Evolutionary conservation across 192 early-diverging fungal species (phyloP).

Genomic region (Spizellomyces sp.): DNA sequence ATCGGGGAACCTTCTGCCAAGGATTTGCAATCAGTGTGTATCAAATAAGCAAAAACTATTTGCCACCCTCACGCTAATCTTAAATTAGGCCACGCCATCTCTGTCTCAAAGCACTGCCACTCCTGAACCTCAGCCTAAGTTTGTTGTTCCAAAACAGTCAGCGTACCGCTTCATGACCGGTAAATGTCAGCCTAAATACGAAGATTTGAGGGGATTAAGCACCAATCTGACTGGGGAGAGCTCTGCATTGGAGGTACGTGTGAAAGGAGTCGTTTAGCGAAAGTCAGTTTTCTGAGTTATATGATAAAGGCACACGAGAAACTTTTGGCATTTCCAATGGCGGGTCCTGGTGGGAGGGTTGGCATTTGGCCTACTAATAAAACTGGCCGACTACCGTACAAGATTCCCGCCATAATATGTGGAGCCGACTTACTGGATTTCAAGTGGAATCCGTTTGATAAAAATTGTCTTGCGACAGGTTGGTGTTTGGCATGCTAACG

Average conservation of each 20-base stretch:
- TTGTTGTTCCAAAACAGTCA: conserved; percentile 45
- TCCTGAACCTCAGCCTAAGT: conserved; percentile 15
- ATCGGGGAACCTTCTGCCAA: no score
- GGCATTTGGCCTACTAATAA: conserved; percentile 61
- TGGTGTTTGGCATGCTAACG: background rate
- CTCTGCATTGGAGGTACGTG: conserved; percentile 58
- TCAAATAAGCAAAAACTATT: no score
- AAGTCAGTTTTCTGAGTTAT: background rate
- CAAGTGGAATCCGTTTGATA: conserved; percentile 74
- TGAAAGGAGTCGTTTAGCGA: conserved; percentile 3
- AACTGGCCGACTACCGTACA: conserved; percentile 68
- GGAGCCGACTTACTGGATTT: conserved; percentile 67
- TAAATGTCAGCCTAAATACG: conserved; percentile 51
- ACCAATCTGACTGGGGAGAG: conserved; percentile 56
- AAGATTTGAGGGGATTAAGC: conserved; percentile 60
- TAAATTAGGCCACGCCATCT: background rate
- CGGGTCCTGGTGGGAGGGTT: conserved; percentile 80
- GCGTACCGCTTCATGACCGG: conserved; percentile 47
- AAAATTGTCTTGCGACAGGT: conserved; percentile 54
- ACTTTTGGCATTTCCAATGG: conserved; percentile 71
- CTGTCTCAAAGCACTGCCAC: conserved; percentile 2
- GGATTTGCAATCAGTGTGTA: no score
- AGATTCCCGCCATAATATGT: conserved; percentile 60
- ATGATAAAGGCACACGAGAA: conserved; percentile 48
- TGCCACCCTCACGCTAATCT: no score